Evolutionary conservation across 192 early-diverging fungal genomes (phyloP).

Genomic region (Podila epicladia): DNA sequence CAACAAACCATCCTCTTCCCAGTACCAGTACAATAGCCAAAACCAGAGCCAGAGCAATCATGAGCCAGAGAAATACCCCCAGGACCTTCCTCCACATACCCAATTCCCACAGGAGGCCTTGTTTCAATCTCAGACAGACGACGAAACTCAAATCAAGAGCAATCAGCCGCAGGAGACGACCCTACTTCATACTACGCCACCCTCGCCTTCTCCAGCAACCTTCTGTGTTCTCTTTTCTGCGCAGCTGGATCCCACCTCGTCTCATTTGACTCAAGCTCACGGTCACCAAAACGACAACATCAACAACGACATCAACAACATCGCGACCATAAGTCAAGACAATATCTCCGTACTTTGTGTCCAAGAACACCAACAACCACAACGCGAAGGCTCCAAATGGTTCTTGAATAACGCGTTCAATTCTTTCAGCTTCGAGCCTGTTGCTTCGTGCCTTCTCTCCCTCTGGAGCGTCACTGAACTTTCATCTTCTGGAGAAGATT

Average conservation of each 20-base stretch:
- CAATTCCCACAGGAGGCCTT: slow-evolving; percentile 2
- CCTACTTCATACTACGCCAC: background rate
- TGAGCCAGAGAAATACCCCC: too few relatives aligned
- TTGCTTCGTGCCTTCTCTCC: background rate
- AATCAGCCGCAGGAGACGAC: background rate
- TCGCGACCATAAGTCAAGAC: background rate
- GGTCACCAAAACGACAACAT: background rate
- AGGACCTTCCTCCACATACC: too few relatives aligned
- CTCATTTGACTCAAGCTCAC: background rate
- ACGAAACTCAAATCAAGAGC: background rate
- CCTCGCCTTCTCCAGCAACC: background rate
- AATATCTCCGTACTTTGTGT: too few relatives aligned
- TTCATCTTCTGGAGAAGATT: background rate
- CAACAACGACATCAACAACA: background rate
- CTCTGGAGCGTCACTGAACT: background rate
- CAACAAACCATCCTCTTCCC: background rate
- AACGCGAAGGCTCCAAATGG: background rate
- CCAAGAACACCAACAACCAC: background rate
- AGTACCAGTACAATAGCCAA: background rate
- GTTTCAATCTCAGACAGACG: background rate
- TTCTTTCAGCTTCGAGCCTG: slow-evolving; percentile 1
- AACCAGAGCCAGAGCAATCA: background rate
- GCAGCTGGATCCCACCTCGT: background rate
- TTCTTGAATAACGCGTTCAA: background rate
- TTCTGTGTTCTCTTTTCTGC: background rate